Conservation (phyloP, 345 rosid species). For the Corymbia maculata region DNA sequence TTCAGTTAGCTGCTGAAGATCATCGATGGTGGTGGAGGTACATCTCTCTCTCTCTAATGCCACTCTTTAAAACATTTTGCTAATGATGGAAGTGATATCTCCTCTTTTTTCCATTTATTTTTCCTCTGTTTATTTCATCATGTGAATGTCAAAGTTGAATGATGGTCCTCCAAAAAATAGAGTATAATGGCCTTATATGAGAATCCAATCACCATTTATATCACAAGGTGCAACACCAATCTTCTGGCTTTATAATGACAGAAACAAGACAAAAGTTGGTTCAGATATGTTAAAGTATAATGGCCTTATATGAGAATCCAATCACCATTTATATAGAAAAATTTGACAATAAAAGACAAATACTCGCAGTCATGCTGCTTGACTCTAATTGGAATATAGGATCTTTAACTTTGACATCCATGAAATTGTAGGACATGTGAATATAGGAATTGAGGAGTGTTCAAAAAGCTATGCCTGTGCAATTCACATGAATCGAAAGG, state of each 20-base stretch:
- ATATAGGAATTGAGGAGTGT: neutral
- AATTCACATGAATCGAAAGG: neutral
- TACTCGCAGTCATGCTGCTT: neutral
- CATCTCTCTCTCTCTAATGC: neutral
- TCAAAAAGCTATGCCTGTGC: neutral
- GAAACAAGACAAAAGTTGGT: neutral
- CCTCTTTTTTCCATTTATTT: neutral
- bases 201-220: no score
- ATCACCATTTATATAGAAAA: neutral
- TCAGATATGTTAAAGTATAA: neutral
- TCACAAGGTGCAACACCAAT: neutral
- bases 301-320: neutral
- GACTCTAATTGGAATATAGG: neutral
- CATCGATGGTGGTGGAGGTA: slow-evolving; percentile 97
- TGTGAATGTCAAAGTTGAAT: neutral
- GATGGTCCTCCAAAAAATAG: neutral
- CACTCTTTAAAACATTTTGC: neutral
- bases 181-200: no score
- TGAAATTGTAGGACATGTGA: neutral
- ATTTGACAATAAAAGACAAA: neutral
- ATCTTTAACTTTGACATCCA: neutral
- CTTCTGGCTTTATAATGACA: neutral
- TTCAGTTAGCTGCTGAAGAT: slow-evolving; percentile 93
- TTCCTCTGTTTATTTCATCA: neutral
- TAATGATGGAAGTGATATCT: neutral